Evolutionary conservation across 495 filamentous ascomycete species (phyloP), one percentile per base, ranked within the genome.

Genomic region (Trichodelitschia bisporula): DNA sequence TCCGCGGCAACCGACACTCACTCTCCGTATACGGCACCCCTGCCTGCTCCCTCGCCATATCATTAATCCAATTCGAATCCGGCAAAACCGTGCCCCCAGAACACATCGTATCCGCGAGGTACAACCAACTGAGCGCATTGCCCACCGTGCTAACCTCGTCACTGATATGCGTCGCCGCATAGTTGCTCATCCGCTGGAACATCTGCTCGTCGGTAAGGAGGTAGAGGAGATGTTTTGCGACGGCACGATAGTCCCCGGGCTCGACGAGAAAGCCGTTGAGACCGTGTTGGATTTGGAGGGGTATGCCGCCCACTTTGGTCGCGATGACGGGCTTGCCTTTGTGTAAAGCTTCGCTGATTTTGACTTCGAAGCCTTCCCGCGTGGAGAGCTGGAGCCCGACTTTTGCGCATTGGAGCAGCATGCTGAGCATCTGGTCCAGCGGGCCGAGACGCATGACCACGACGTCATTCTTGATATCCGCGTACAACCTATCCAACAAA

Each of bases 311-410:
- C 0, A 72, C 72, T 11, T 58, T 58, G 1, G 74, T 78, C 4
- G 75, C 77, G 31, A 91, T 79, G 28, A 83, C 62, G 2, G 79
- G 79, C 8, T 73, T 68, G 15, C 79, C 79, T 39, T 83, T 79
- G 47, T 84, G 78, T 4, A 83, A 57, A 16, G 77, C 79, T 47
- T 90, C 79, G 0, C 73, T 80, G 11, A 90, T 78, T 51, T 89
- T 90, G 33, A 86, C 72, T 46, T 90, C 78, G 41, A 90, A 90
- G 2, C 78, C 79, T 46, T 90, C 79, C 13, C 73, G 66, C 1
- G 68, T 80, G 4, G 75, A 83, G 12, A 90, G 62, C 48, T 90
- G 79, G 21, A 84, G 57, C 0, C 66, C 72, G 14, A 82, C 61
- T 33, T 68, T 65, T 2, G 75, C 69, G 28, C 69, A 69, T 21